Percentiles rank a stretch among this genome's conserved stretches.
Evolutionary conservation across 306 rosid genomes (phyloP).

Genomic region (Medicago truncatula): MtrunA17r5.0-ANR NC_053042.1:45731501-45732000

Average conservation of each 20-base stretch:
- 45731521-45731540: conserved; percentile 27
- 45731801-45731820: neutral
- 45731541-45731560: conserved; percentile 17
- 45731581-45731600: conserved; percentile 26
- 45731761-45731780: neutral
- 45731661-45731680: no score
- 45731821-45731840: neutral
- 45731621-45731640: conserved; percentile 11
- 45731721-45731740: neutral
- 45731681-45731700: no score
- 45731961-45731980: neutral
- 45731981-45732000: neutral
- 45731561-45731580: conserved; percentile 9
- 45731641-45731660: neutral
- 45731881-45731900: neutral
- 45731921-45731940: neutral
- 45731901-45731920: neutral
- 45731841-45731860: neutral
- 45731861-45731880: neutral
- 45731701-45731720: no score
- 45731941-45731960: conserved; percentile 2
- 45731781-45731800: neutral
- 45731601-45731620: neutral
- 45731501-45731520: conserved; percentile 31
- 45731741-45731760: neutral